A percentile compares a stretch with the other conserved stretches of the same genome.
phyloP scores from a whole-genome alignment of 352 stramenopile species.

The Phytophthora lateralis region DNA sequence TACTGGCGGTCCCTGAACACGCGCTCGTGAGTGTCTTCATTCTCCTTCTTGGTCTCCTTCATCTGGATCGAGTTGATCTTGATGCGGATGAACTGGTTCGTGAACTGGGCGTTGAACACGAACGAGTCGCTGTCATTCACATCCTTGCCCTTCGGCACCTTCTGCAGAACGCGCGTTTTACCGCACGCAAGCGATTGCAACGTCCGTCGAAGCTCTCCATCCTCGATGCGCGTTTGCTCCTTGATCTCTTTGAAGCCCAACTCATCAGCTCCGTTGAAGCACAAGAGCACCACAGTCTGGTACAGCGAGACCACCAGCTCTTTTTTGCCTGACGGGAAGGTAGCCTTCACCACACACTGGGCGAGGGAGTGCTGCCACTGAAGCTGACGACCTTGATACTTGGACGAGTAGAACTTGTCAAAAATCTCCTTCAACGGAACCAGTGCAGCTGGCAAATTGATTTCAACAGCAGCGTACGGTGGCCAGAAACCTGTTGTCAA shows the following conservation, averaged over 20 bases:
- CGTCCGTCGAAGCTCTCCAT: conserved; percentile 89
- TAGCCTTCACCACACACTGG: conserved; percentile 88
- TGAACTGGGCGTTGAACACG: conserved; percentile 87
- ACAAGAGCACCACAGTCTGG: conserved; percentile 87
- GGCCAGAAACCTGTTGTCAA: conserved; percentile 98
- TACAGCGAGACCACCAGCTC: conserved; percentile 89
- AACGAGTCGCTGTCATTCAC: conserved; percentile 88
- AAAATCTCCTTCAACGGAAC: conserved; percentile 84
- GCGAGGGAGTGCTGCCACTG: conserved; percentile 92
- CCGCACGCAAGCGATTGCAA: conserved; percentile 90
- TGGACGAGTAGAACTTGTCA: conserved; percentile 89
- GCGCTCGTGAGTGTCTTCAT: conserved; percentile 93
- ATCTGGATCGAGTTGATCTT: conserved; percentile 96
- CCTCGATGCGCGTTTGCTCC: conserved; percentile 88
- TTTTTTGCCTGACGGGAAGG: conserved; percentile 84
- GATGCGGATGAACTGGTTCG: conserved; percentile 89
- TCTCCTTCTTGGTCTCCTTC: conserved; percentile 94
- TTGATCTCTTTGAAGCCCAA: conserved; percentile 89
- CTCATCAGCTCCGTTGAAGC: conserved; percentile 72
- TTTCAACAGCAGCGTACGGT: conserved; percentile 87
- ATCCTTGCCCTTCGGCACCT: conserved; percentile 87
- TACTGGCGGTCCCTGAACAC: conserved; percentile 95
- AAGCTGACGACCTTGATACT: conserved; percentile 89
- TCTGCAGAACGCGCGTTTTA: conserved; percentile 90
- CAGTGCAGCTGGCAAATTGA: conserved; percentile 73